phyloP scores from a whole-genome alignment of 176 grass and related monocot genomes.

The Oryza glaberrima region DNA sequence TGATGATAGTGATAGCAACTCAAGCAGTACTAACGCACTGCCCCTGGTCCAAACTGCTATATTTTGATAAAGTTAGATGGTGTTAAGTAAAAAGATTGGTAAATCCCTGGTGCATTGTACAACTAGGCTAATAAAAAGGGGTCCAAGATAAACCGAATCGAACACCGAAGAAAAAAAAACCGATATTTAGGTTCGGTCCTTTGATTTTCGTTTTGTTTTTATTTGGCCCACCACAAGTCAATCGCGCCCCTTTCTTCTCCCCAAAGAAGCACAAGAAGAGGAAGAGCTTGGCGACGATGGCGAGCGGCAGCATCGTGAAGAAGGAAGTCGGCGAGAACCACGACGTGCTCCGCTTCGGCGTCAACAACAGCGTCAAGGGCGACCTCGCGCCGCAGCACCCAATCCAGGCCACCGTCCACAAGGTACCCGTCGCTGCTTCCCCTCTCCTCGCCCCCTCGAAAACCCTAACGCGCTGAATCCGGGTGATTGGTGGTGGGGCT shows the following conservation, averaged over 20 bases:
- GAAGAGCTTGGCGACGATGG: constrained; percentile 32
- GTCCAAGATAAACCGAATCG: too few species aligned
- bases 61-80: too few species aligned
- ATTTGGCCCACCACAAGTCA: too few species aligned
- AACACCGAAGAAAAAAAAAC: too few species aligned
- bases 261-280: not conserved
- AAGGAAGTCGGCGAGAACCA: constrained; percentile 49
- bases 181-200: too few species aligned
- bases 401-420: constrained; percentile 52
- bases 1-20: too few species aligned
- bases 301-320: constrained; percentile 47
- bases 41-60: too few species aligned
- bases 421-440: constrained; percentile 22
- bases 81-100: too few species aligned
- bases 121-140: too few species aligned
- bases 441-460: not conserved
- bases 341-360: not conserved
- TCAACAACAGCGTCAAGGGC: constrained; percentile 33
- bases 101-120: too few species aligned
- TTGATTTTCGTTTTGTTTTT: too few species aligned
- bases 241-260: constrained; percentile 32
- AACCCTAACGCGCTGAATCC: constrained; percentile 42
- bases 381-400: constrained; percentile 56
- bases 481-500: not conserved
- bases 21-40: too few species aligned